Percentiles rank a stretch among this genome's conserved stretches.
Evolutionary conservation across 1,284 basidiomycete species (phyloP).

Genomic region (Papiliotrema nemorosa): DNA sequence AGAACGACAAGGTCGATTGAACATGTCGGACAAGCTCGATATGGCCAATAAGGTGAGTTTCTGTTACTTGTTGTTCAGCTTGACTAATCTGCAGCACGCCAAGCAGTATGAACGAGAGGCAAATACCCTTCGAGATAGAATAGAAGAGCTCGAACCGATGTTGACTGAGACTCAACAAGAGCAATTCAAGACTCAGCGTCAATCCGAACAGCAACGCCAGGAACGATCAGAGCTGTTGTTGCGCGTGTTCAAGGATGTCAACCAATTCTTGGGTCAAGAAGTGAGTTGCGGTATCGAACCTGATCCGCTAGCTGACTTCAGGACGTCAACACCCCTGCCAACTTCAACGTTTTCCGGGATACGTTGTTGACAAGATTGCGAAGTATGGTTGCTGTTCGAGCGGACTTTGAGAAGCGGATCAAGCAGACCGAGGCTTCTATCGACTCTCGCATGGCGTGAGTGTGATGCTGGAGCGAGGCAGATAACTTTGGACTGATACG

Average conservation of each 20-base stretch:
- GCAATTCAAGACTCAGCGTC: constrained; percentile 65
- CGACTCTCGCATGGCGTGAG: constrained; percentile 47
- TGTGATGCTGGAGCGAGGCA: constrained; percentile 8
- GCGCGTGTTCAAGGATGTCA: constrained; percentile 91
- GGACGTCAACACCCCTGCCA: constrained; percentile 55
- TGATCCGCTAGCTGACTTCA: constrained; percentile 9
- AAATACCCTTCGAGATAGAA: constrained; percentile 56
- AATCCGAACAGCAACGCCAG: constrained; percentile 83
- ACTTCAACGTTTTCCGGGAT: constrained; percentile 84
- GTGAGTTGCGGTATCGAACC: constrained; percentile 54
- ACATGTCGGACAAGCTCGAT: constrained; percentile 83
- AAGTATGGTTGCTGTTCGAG: constrained; percentile 73
- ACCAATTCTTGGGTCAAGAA: constrained; percentile 85
- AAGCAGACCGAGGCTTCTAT: constrained; percentile 68
- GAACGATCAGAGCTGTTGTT: constrained; percentile 88
- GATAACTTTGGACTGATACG: neutral
- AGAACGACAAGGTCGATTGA: constrained; percentile 77
- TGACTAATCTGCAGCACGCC: constrained; percentile 44
- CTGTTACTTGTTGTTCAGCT: constrained; percentile 2
- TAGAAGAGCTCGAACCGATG: constrained; percentile 73
- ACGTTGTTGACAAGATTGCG: constrained; percentile 85
- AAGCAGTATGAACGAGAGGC: constrained; percentile 66
- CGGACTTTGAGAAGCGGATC: constrained; percentile 78
- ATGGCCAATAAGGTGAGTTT: constrained; percentile 54
- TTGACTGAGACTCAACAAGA: constrained; percentile 78